These are phyloP conservation scores for Hemileccinum rubropunctum DNA, from an alignment of 768 basidiomycete species.

Conservation along the genomic window DNA sequence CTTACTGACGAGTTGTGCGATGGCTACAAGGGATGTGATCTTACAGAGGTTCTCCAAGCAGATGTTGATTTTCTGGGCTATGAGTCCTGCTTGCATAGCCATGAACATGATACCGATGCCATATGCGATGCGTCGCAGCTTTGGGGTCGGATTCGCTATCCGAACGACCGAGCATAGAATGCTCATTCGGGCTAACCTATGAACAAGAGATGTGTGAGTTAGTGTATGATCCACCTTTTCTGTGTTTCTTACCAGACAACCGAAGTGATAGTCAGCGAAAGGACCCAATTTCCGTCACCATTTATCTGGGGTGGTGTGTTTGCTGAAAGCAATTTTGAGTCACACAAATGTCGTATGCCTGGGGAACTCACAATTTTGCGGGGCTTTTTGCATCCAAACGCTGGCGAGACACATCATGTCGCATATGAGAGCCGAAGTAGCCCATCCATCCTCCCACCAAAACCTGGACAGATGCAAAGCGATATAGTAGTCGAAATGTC, in stretches of 20 bases:
- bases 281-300: constrained; percentile 12
- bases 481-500: constrained; percentile 18
- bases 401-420: constrained; percentile 19
- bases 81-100: constrained; percentile 11
- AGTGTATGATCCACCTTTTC: not conserved
- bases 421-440: constrained; percentile 20
- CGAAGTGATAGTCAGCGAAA: constrained; percentile 17
- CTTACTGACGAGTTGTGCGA: constrained; percentile 27
- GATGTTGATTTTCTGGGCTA: constrained; percentile 17
- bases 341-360: not conserved
- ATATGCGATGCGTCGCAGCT: constrained; percentile 12
- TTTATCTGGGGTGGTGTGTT: not conserved
- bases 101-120: constrained; percentile 16
- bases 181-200: constrained; percentile 27
- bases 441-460: constrained; percentile 31
- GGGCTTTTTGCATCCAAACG: constrained; percentile 15
- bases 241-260: constrained; percentile 20
- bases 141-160: constrained; percentile 13
- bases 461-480: constrained; percentile 16
- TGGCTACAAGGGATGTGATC: constrained; percentile 3
- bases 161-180: constrained; percentile 26
- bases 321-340: not conserved
- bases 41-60: constrained; percentile 9
- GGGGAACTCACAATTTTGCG: constrained; percentile 7
- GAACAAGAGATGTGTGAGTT: not conserved